Percentiles rank a stretch among this genome's conserved stretches.
phyloP scores from a whole-genome alignment of 202 grass and related monocot genomes.

The Musa balbisiana region DNA sequence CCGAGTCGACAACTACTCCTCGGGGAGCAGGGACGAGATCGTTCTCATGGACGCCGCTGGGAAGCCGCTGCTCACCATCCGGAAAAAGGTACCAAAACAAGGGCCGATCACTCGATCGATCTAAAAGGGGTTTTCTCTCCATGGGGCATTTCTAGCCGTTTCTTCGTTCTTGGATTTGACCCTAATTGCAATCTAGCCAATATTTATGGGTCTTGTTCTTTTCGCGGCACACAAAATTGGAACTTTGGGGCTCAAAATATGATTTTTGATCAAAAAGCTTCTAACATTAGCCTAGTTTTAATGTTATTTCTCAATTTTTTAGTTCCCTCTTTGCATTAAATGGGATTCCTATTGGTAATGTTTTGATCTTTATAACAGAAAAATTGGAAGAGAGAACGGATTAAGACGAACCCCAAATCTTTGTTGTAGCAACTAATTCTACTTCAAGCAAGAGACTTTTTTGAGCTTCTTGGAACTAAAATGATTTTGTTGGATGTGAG shows the following conservation, averaged over 20 bases:
- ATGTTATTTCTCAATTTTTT: no score
- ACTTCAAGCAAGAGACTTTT: no score
- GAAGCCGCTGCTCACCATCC: slow-evolving; percentile 9
- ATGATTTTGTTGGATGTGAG: no score
- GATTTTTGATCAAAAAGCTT: neutral
- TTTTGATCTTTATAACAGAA: no score
- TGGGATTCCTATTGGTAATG: no score
- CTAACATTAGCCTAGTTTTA: neutral
- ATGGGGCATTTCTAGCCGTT: neutral
- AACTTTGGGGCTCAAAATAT: neutral
- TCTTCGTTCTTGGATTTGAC: neutral
- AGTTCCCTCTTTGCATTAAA: no score
- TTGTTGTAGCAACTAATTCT: no score
- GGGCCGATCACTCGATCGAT: neutral
- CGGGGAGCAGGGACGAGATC: slow-evolving; percentile 3
- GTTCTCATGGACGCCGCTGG: slow-evolving; percentile 16
- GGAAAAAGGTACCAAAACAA: neutral
- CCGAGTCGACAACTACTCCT: slow-evolving; percentile 19
- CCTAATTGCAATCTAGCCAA: no score
- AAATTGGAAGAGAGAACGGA: no score
- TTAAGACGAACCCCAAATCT: no score
- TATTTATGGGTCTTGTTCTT: neutral
- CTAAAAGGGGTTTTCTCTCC: neutral
- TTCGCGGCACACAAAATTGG: neutral
- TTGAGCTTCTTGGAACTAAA: no score